phyloP scores from a whole-genome alignment of 2,329 filamentous ascomycete species.

The Penicillium rolfsii region DNA sequence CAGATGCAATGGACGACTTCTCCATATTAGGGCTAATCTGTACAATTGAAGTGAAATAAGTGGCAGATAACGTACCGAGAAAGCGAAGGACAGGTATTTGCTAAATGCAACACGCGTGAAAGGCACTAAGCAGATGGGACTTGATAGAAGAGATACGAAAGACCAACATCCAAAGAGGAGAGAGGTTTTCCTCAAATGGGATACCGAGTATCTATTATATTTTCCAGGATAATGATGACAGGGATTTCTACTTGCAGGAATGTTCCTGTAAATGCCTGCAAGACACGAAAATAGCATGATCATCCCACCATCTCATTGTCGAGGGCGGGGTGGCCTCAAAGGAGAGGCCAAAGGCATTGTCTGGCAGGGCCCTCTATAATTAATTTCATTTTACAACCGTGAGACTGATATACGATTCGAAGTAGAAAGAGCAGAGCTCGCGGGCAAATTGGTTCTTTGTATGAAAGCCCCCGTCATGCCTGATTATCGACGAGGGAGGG shows the following conservation, averaged over 20 bases:
- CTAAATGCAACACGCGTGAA: background rate
- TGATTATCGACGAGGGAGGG: background rate
- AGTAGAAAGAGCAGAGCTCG: background rate
- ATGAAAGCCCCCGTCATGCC: background rate
- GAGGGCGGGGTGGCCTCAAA: background rate
- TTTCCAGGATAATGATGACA: background rate
- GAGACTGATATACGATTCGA: background rate
- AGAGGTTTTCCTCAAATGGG: background rate
- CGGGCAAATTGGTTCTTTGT: background rate
- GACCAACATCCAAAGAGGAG: background rate
- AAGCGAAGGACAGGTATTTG: background rate
- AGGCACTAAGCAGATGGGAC: background rate
- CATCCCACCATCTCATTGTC: background rate
- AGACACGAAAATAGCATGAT: background rate
- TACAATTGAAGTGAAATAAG: background rate
- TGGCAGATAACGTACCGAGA: background rate
- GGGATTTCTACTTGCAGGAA: background rate
- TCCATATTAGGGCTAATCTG: background rate
- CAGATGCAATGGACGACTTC: background rate
- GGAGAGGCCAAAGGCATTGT: conserved; percentile 1
- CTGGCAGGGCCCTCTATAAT: background rate
- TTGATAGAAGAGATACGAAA: background rate
- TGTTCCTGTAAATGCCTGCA: background rate
- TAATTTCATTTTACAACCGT: background rate
- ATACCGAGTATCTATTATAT: background rate